Evolutionary conservation across 768 basidiomycete genomes (phyloP), one percentile per base, ranked within the genome.

Genomic region (Astraeus odoratus): DNA sequence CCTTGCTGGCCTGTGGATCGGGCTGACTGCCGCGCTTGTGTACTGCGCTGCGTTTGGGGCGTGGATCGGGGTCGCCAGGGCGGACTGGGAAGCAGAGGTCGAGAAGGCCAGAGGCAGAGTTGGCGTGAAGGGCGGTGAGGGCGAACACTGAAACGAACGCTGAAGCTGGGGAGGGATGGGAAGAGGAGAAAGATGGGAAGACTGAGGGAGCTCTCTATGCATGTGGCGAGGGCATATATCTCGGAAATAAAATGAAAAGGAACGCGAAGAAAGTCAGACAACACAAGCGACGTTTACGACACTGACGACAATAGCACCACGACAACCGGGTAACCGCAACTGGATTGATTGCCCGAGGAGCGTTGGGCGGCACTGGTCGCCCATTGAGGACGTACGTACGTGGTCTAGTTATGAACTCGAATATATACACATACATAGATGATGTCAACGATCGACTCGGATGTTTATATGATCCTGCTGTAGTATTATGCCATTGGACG

Each of bases 1-100:
- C 0, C 69, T 96, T 10, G 67, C 71, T 16, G 93, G 93, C 0
- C 73, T 96, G 13, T 96, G 92, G 93, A 71, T 85, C 31, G 92
- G 92, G 12, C 67, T 94, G 30, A 86, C 86, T 0, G 57, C 76
- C 4, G 79, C 85, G 1, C 68, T 90, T 19, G 65, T 86, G 15
- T 90, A 40, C 62, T 80, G 12, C 80, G 82, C 63, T 68, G 71
- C 36, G 7, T 58, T 78, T 13, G 82, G 83, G 3, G 70, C 77
- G 1, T 70, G 67, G 57, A 53, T 81, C 1, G 76, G 72, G 39
- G 27, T 87, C 13, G 57, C 64, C 1, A 42, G 58, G 18, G 77
- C 84, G 4, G 73, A 91, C 59, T 91, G 88, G 88, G 58, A 77
- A 55, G 81, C 82, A 51, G 85, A 83, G 44, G 47, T 53, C 12